Evolutionary conservation across 208 protist genomes (phyloP).

Genomic region (Novymonas esmeraldas): DNA sequence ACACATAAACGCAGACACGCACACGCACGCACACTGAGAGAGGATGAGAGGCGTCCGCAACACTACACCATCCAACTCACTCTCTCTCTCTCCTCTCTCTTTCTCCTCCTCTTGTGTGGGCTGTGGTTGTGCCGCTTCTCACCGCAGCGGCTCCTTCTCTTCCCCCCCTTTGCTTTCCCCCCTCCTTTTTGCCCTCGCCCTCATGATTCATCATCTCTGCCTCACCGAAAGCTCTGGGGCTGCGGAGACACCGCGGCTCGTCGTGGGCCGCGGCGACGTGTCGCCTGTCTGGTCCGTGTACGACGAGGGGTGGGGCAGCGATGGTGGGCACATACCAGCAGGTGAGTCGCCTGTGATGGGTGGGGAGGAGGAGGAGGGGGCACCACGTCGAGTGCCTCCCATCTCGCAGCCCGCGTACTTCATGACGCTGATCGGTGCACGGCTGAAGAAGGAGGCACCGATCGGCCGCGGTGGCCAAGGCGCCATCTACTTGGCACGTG

Average conservation of each 20-base stretch:
- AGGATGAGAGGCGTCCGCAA: too few species aligned
- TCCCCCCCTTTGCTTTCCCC: neutral
- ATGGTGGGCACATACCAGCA: neutral
- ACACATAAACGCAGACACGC: neutral
- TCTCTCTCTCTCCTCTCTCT: neutral
- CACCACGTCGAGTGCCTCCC: constrained; percentile 16
- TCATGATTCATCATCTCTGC: neutral
- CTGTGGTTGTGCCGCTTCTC: too few species aligned
- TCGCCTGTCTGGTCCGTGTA: constrained; percentile 83
- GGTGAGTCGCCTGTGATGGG: neutral
- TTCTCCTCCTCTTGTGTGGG: too few species aligned
- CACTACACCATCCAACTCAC: neutral
- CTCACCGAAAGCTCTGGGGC: neutral
- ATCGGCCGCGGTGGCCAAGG: constrained; percentile 83
- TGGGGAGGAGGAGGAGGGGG: neutral
- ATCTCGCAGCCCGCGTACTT: constrained; percentile 31
- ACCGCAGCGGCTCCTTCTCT: neutral
- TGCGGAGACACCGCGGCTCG: neutral
- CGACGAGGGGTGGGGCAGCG: constrained; percentile 33
- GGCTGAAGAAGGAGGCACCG: constrained; percentile 54
- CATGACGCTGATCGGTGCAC: constrained; percentile 45
- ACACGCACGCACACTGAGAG: neutral
- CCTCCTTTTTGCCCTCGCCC: neutral
- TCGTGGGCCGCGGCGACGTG: neutral
- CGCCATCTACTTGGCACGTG: constrained; percentile 74